These are phyloP conservation scores for Sesbania bispinosa DNA, from an alignment of 306 rosid genomes.

Conservation along the genomic window DNA sequence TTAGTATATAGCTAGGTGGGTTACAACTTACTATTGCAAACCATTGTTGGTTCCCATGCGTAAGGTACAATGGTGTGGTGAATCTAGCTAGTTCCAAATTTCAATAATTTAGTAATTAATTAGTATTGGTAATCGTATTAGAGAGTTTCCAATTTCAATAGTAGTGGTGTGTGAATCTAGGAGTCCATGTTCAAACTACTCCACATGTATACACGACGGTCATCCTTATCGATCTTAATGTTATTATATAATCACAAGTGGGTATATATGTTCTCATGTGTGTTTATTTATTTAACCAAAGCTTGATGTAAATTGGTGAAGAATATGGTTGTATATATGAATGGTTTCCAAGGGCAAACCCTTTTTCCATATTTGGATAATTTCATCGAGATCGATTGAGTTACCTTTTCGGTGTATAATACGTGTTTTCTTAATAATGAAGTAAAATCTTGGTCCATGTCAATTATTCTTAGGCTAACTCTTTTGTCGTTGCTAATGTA, in stretches of 20 bases:
- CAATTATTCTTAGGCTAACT: too few species aligned
- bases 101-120: slow-evolving; percentile 11
- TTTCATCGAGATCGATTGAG: neutral
- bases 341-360: neutral
- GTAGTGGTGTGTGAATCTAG: slow-evolving; percentile 22
- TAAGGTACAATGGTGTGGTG: slow-evolving; percentile 24
- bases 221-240: slow-evolving; percentile 24
- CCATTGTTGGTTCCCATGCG: slow-evolving; percentile 24
- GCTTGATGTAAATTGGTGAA: neutral
- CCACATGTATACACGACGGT: neutral
- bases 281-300: neutral
- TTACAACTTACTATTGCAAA: neutral
- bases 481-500: too few species aligned
- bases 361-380: slow-evolving; percentile 6
- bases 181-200: slow-evolving; percentile 32
- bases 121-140: slow-evolving; percentile 25
- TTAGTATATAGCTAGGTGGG: slow-evolving; percentile 8
- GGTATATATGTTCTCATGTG: neutral
- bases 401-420: neutral
- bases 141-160: slow-evolving; percentile 19
- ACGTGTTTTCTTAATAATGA: too few species aligned
- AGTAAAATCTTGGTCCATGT: neutral
- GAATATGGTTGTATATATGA: neutral
- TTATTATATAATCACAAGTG: neutral
- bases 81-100: slow-evolving; percentile 37